phyloP scores from a whole-genome alignment of 805 yeast species.

The Schwanniomyces occidentalis region DNA sequence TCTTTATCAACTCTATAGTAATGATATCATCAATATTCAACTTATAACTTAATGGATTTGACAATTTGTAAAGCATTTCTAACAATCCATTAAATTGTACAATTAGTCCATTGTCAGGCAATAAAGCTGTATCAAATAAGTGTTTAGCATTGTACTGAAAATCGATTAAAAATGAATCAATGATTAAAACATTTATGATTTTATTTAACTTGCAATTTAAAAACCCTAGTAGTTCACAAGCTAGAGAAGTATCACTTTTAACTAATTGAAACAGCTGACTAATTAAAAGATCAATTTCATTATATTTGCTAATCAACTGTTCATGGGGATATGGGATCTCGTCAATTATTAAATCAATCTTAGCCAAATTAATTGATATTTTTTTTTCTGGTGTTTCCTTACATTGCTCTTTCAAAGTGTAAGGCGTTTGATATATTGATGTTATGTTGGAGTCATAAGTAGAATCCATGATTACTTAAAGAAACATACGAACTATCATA shows the following conservation, averaged over 20 bases:
- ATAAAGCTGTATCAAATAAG: too few species aligned
- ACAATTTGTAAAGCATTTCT: too few species aligned
- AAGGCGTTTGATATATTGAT: neutral
- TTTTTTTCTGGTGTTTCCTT: slow-evolving; percentile 11
- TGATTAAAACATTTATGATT: slow-evolving; percentile 5
- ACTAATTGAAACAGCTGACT: too few species aligned
- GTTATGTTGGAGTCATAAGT: slow-evolving; percentile 1
- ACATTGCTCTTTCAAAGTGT: slow-evolving; percentile 3
- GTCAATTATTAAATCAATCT: slow-evolving; percentile 13
- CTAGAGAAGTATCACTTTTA: slow-evolving; percentile 1
- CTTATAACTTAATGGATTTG: too few species aligned
- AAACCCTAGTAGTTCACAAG: slow-evolving; percentile 1
- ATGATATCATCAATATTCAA: too few species aligned
- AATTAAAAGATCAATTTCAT: too few species aligned
- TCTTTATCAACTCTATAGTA: too few species aligned
- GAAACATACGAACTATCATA: too few species aligned
- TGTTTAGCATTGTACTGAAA: too few species aligned
- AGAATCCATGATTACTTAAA: slow-evolving; percentile 1
- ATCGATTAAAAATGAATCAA: slow-evolving; percentile 6
- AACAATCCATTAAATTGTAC: too few species aligned
- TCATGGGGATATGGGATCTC: slow-evolving; percentile 9
- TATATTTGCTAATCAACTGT: too few species aligned
- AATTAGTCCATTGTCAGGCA: too few species aligned
- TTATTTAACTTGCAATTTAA: slow-evolving; percentile 2
- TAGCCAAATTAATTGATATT: slow-evolving; percentile 17